Conservation (phyloP, 306 rosid genomes). For the Bauhinia variegata region DNA sequence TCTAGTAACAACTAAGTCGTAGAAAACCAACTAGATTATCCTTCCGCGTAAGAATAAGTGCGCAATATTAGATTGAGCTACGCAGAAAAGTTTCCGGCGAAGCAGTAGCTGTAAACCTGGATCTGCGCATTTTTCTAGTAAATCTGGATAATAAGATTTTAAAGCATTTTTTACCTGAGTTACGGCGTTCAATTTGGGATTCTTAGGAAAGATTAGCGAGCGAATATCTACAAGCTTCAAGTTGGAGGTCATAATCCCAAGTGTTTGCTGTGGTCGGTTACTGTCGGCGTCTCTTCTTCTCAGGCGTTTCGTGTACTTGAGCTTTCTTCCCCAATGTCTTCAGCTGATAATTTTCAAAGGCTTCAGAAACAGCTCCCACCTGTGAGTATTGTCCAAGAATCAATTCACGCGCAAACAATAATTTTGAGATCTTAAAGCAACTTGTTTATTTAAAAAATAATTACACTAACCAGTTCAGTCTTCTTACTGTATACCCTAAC, state of each 20-base stretch:
- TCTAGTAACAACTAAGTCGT: no score
- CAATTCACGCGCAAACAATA: slow-evolving; percentile 23
- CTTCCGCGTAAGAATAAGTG: no score
- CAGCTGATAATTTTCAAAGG: slow-evolving; percentile 81
- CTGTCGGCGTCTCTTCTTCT: slow-evolving; percentile 60
- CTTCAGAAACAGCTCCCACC: slow-evolving; percentile 81
- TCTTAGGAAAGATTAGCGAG: not conserved
- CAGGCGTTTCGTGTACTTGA: slow-evolving; percentile 78
- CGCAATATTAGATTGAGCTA: no score
- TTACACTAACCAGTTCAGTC: slow-evolving; percentile 76
- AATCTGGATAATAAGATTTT: not conserved
- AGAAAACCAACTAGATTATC: no score
- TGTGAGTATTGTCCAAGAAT: slow-evolving; percentile 28
- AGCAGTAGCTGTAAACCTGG: no score
- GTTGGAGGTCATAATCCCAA: not conserved
- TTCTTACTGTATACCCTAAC: slow-evolving; percentile 86
- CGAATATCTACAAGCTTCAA: slow-evolving; percentile 10
- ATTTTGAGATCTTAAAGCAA: not conserved
- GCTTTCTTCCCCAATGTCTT: slow-evolving; percentile 68
- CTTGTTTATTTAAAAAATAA: not conserved
- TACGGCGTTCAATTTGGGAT: not conserved
- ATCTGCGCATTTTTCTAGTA: not conserved
- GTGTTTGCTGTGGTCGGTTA: not conserved
- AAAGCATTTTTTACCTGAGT: not conserved
- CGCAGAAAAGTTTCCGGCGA: no score